A percentile compares a stretch with the other conserved stretches of the same genome.
These are phyloP conservation scores for Alternaria arborescens DNA, from an alignment of 2,329 filamentous ascomycete genomes.

Conservation along the genomic window DNA sequence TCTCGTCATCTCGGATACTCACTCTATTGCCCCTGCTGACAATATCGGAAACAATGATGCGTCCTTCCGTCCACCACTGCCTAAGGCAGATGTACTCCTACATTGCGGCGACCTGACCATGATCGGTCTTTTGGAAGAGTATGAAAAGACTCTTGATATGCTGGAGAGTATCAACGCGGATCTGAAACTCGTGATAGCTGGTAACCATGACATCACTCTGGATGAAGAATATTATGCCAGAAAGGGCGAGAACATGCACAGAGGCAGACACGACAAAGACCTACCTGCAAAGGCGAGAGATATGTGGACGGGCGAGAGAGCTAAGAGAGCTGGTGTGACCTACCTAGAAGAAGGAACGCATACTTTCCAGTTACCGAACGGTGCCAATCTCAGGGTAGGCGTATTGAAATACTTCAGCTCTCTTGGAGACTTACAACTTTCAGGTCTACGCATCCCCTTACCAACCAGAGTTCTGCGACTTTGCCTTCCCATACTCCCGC, in stretches of 20 bases:
- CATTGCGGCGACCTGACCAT: conserved; percentile 68
- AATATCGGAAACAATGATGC: conserved; percentile 17
- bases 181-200: conserved; percentile 69
- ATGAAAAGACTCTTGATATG: conserved; percentile 57
- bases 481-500: conserved; percentile 64
- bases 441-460: conserved; percentile 63
- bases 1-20: conserved; percentile 57
- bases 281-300: conserved; percentile 48
- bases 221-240: conserved; percentile 59
- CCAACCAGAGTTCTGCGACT: conserved; percentile 64
- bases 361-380: conserved; percentile 58
- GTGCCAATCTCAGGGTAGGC: conserved; percentile 56
- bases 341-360: conserved; percentile 66
- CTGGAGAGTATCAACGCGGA: conserved; percentile 60
- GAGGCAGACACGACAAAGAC: conserved; percentile 27
- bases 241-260: conserved; percentile 39
- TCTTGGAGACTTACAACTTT: conserved; percentile 3
- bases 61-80: conserved; percentile 54
- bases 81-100: conserved; percentile 62
- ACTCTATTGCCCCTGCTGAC: conserved; percentile 32
- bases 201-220: conserved; percentile 66
- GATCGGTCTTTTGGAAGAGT: conserved; percentile 59
- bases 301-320: conserved; percentile 59
- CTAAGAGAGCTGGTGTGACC: conserved; percentile 57
- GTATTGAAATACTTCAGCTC: too few relatives aligned